Conservation (phyloP, 306 rosid genomes). For the Cucurbita argyrosperma region DNA sequence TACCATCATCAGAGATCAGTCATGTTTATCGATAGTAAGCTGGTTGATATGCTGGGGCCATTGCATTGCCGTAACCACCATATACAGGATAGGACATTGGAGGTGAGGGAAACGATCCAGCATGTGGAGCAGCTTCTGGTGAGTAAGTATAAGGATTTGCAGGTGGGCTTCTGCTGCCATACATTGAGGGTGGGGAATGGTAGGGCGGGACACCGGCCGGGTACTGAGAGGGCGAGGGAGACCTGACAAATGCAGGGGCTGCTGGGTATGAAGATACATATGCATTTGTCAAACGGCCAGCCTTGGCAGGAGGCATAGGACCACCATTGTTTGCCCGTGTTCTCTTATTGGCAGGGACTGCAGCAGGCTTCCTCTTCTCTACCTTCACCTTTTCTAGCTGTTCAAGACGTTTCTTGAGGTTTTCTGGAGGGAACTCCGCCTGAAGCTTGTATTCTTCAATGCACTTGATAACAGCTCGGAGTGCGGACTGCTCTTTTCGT, state of each 20-base stretch:
- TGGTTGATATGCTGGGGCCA: constrained; percentile 98
- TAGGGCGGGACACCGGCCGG: constrained; percentile 80
- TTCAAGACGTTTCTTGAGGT: constrained; percentile 89
- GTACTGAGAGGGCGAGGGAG: constrained; percentile 88
- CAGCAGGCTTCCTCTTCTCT: constrained; percentile 73
- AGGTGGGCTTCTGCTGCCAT: constrained; percentile 93
- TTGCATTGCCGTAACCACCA: constrained; percentile 68
- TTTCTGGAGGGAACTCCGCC: constrained; percentile 71
- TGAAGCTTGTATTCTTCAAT: constrained; percentile 94
- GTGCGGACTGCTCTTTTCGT: constrained; percentile 94
- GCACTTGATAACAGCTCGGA: constrained; percentile 79
- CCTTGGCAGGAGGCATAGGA: constrained; percentile 99
- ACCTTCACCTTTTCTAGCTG: constrained; percentile 89
- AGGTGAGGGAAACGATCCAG: constrained; percentile 58
- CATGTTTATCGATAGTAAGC: constrained; percentile 98
- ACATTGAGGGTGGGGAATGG: constrained; percentile 92
- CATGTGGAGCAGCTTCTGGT: constrained; percentile 67
- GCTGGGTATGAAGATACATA: constrained; percentile 96
- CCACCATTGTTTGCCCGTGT: constrained; percentile 87
- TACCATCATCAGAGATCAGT: constrained; percentile 67
- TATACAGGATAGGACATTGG: constrained; percentile 90
- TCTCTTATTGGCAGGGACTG: constrained; percentile 90
- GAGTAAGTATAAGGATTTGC: constrained; percentile 66
- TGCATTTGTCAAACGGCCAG: constrained; percentile 94
- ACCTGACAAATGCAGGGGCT: constrained; percentile 68